A percentile compares a stretch with the other conserved stretches of the same genome.
phyloP scores from a whole-genome alignment of 2,329 filamentous ascomycete genomes.

The Grosmannia penicillata region DNA sequence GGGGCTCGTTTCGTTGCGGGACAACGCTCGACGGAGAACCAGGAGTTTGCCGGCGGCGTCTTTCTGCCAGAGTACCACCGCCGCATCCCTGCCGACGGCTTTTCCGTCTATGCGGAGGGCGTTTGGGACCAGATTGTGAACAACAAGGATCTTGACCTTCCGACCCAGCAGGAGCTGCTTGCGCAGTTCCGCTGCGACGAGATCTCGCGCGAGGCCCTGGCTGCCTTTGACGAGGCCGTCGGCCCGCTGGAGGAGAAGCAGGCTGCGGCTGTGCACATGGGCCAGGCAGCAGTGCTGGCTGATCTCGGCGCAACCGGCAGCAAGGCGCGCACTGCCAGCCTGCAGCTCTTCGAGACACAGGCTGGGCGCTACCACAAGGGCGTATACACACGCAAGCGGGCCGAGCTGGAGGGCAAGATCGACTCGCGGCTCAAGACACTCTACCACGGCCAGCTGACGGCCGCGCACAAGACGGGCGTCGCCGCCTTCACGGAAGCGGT shows the following conservation, averaged over 20 bases:
- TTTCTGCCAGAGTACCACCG: conserved; percentile 92
- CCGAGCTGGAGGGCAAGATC: conserved; percentile 74
- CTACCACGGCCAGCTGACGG: conserved; percentile 75
- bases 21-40: conserved; percentile 57
- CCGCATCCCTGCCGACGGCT: conserved; percentile 92
- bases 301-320: conserved; percentile 64
- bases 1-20: conserved; percentile 72
- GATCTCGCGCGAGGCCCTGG: conserved; percentile 76
- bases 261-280: conserved; percentile 56
- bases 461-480: conserved; percentile 81
- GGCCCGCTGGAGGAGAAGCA: conserved; percentile 76
- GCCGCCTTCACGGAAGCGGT: conserved; percentile 77
- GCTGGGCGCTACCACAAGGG: conserved; percentile 94
- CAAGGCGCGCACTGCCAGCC: conserved; percentile 52
- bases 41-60: conserved; percentile 63
- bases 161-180: conserved; percentile 90
- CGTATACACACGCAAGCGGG: conserved; percentile 74
- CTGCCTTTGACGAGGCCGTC: conserved; percentile 71
- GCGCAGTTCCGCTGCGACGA: conserved; percentile 97
- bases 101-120: conserved; percentile 81
- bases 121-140: conserved; percentile 98
- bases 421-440: conserved; percentile 78
- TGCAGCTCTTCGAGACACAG: conserved; percentile 78
- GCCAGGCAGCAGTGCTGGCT: conserved; percentile 56
- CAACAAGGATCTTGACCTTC: conserved; percentile 95